Conservation (phyloP, 2,329 filamentous ascomycete species). For the Claviceps cyperi region DNA sequence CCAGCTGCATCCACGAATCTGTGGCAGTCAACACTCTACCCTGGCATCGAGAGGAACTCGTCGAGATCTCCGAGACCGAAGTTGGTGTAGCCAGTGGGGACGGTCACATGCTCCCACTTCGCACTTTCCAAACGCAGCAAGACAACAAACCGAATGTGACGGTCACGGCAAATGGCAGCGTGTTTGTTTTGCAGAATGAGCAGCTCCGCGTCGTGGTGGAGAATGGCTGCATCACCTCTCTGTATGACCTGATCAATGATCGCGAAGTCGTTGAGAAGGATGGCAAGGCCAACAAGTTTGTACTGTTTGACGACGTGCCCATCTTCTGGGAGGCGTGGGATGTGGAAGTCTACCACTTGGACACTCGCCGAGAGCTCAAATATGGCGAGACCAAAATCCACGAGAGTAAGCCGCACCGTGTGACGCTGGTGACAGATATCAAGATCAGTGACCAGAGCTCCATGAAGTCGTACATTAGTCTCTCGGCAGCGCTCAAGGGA, state of each 20-base stretch:
- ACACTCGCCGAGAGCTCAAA: conserved; percentile 65
- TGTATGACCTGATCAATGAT: conserved; percentile 58
- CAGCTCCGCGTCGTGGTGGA: conserved; percentile 61
- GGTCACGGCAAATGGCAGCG: conserved; percentile 35
- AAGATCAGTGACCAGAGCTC: conserved; percentile 79
- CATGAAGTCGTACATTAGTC: conserved; percentile 71
- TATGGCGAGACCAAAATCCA: conserved; percentile 55
- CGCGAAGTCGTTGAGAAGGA: conserved; percentile 65
- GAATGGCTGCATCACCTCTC: conserved; percentile 65
- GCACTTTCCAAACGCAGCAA: conserved; percentile 30
- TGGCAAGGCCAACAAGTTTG: conserved; percentile 75
- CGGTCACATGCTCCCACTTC: conserved; percentile 37
- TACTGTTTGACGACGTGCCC: conserved; percentile 94
- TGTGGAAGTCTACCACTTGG: conserved; percentile 89
- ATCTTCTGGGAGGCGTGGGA: conserved; percentile 98
- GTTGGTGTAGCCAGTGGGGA: conserved; percentile 42
- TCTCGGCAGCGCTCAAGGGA: conserved; percentile 53
- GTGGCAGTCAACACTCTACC: conserved; percentile 73
- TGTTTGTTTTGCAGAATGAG: conserved; percentile 68
- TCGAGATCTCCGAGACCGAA: conserved; percentile 42
- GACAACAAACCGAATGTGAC: conserved; percentile 33
- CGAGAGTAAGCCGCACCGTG: conserved; percentile 58
- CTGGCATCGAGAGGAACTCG: conserved; percentile 66
- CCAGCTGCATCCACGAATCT: conserved; percentile 30
- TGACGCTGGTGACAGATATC: conserved; percentile 70